Base-by-base conservation (phyloP, 352 stramenopile genomes). In the Pythium myriotylum region DNA sequence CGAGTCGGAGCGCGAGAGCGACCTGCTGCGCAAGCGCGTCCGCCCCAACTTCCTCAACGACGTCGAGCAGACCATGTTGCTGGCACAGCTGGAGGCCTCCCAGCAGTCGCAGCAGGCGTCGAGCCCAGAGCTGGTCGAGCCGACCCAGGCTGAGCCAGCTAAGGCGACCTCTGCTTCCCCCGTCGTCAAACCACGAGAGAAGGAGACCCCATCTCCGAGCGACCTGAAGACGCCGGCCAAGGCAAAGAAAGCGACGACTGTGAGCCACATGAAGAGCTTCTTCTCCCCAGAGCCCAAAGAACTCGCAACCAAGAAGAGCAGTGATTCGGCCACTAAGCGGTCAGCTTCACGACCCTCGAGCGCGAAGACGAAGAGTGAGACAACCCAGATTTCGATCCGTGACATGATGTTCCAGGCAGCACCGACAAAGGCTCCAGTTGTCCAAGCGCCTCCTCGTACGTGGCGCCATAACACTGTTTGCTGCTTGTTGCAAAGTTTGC, bases 11-110 rank as follows among this genome's bases (percentile, higher is more conserved):
- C 39, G 24, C 49, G 49, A 52, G 12, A 47, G 41, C 5, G 72
- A 75, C 22, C 20, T 46, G 7, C 46, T 74, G 46, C 48, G 49
- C 54, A 91, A 91, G 59, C 72, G 81, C 2, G 26, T 69, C 39
- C 73, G 79, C 5, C 76, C 79, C 10, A 87, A 80, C 35, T 88
- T 88, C 43, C 77, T 88, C 27, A 81, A 79, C 49, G 76, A 81
- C 48, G 65, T 73, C 27, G 79, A 88, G 67, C 76, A 88, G 58
- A 76, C 76, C 0, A 74, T 88, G 69, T 59, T 88, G 35, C 70
- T 85, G 19, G 73, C 77, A 7, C 79, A 88, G 51, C 50, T 89
- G 42, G 70, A 85, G 19, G 22, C 47, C 4, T 70, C 69, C 4
- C 68, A 80, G 61, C 68, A 47, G 26, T 69, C 65, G 17, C 41